Evolutionary conservation across 306 rosid species (phyloP).

Genomic region (Glycyrrhiza uralensis): DNA sequence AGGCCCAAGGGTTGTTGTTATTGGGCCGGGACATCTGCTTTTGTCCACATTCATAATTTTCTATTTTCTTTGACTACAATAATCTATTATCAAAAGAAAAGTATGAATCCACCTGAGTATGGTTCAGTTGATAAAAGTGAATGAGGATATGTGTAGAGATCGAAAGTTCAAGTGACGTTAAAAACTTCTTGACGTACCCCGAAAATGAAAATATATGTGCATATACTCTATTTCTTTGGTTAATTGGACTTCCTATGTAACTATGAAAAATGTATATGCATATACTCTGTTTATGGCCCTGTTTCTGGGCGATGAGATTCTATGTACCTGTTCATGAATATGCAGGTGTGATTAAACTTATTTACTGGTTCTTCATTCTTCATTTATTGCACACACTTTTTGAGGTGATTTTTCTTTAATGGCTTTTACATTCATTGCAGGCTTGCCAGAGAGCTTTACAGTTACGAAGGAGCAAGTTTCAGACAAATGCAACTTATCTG

Average conservation of each 20-base stretch:
- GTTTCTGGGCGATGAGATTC: background rate
- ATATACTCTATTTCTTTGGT: background rate
- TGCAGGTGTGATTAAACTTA: background rate
- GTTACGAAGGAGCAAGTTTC: slow-evolving; percentile 50
- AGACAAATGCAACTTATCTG: slow-evolving; percentile 55
- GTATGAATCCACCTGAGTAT: too few relatives aligned
- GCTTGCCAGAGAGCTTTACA: slow-evolving; percentile 67
- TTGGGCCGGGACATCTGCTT: too few relatives aligned
- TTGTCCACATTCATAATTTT: too few relatives aligned
- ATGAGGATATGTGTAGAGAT: too few relatives aligned
- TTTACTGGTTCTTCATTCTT: background rate
- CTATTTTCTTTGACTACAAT: too few relatives aligned
- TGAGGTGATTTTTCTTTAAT: background rate
- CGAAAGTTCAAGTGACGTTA: too few relatives aligned
- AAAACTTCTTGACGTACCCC: too few relatives aligned
- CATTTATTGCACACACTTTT: background rate
- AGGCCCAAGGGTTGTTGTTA: too few relatives aligned
- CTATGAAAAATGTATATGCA: too few relatives aligned
- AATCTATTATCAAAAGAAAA: too few relatives aligned
- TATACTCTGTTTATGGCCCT: background rate
- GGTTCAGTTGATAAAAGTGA: too few relatives aligned
- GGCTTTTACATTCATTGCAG: slow-evolving; percentile 33
- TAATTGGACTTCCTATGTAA: background rate
- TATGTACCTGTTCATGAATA: background rate
- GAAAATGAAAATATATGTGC: too few relatives aligned